Percentiles rank a stretch among this genome's conserved stretches.
phyloP scores from a whole-genome alignment of 371 early-diverging fungal species.

The Rhizopus microsporus region DNA sequence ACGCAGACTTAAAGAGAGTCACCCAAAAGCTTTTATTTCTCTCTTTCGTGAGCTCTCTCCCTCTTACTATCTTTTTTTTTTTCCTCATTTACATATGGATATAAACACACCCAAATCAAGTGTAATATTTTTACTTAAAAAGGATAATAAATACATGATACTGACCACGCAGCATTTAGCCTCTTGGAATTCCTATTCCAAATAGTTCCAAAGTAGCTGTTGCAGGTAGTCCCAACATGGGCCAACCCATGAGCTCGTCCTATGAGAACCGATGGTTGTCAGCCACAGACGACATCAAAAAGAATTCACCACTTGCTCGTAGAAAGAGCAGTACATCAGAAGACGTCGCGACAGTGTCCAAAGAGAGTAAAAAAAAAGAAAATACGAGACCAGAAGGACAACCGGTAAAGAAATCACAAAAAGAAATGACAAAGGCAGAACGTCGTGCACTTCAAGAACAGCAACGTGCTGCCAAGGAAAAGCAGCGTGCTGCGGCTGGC shows the following conservation, averaged over 20 bases:
- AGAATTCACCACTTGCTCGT: slow-evolving; percentile 8
- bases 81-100: slow-evolving; percentile 16
- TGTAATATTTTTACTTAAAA: slow-evolving; percentile 13
- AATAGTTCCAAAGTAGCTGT: slow-evolving; percentile 10
- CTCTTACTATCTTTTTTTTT: neutral
- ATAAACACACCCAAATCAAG: slow-evolving; percentile 19
- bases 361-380: slow-evolving; percentile 18
- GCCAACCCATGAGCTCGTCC: slow-evolving; percentile 32
- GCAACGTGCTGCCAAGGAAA: slow-evolving; percentile 65
- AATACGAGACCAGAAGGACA: slow-evolving; percentile 13
- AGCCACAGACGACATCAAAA: slow-evolving; percentile 21
- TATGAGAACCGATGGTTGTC: slow-evolving; percentile 33
- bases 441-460: slow-evolving; percentile 80
- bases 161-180: neutral
- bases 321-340: slow-evolving; percentile 24
- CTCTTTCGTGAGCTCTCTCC: neutral
- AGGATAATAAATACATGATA: neutral
- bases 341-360: slow-evolving; percentile 3
- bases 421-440: slow-evolving; percentile 90
- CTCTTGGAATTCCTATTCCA: slow-evolving; percentile 20
- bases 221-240: slow-evolving; percentile 20
- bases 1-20: slow-evolving; percentile 7
- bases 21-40: slow-evolving; percentile 15
- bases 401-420: slow-evolving; percentile 51
- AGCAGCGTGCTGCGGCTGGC: slow-evolving; percentile 59